A percentile compares a stretch with the other conserved stretches of the same genome.
Conservation (phyloP, 1,284 basidiomycete species). For the Meira miltonrushii region DNA sequence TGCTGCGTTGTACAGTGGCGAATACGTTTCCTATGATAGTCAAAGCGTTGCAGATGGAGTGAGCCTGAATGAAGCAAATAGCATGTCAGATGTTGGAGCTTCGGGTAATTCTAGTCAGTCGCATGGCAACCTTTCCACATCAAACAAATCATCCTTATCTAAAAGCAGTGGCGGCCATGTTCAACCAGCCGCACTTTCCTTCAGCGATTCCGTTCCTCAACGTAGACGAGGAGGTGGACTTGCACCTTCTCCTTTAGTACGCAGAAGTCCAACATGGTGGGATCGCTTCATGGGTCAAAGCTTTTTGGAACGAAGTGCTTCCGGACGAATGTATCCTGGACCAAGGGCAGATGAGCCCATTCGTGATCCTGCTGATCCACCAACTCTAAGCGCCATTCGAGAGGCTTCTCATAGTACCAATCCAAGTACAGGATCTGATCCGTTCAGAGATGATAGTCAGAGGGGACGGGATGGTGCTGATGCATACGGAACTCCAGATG, state of each 20-base stretch:
- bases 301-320: conserved; percentile 33
- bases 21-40: not conserved
- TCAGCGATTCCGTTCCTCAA: conserved; percentile 21
- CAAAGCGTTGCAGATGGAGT: conserved; percentile 11
- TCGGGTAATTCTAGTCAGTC: conserved; percentile 20
- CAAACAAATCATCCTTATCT: conserved; percentile 15
- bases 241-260: conserved; percentile 16
- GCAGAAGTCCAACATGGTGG: conserved; percentile 43
- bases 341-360: conserved; percentile 32
- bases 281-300: conserved; percentile 37
- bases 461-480: too few relatives aligned
- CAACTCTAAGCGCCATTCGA: conserved; percentile 23
- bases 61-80: conserved; percentile 4
- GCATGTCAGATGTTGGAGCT: conserved; percentile 12
- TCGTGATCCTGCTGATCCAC: conserved; percentile 36
- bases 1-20: not conserved
- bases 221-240: conserved; percentile 11
- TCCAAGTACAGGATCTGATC: conserved; percentile 12
- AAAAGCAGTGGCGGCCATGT: conserved; percentile 11
- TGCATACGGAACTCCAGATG: too few relatives aligned
- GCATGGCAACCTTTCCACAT: conserved; percentile 22
- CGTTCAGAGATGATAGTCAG: not conserved
- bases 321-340: conserved; percentile 23
- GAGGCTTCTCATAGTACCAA: conserved; percentile 24
- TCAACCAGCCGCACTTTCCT: conserved; percentile 23